Base-by-base conservation (phyloP, 768 basidiomycete genomes). In the Leccinum uliginosum region DNA sequence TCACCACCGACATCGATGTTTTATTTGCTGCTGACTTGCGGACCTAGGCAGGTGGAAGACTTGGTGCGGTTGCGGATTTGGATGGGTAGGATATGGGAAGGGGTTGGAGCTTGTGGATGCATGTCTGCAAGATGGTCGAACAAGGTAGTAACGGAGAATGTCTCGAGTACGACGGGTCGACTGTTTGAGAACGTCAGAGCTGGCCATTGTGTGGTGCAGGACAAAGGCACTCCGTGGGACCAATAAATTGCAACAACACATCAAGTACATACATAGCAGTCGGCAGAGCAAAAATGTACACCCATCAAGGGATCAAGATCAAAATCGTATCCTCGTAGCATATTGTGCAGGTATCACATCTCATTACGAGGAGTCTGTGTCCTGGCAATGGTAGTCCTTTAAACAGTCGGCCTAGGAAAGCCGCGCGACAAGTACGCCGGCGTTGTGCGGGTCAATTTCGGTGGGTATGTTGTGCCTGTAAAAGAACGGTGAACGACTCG, bases 401-500 rank as follows among this genome's bases (percentile, higher is more conserved):
- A n/a, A n/a, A 19, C n/a, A 5, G 38, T 40, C 4, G 38, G n/a
- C 34, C 55, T 60, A 72, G 52, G 46, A 35, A 47, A 71, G 29
- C 26, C 83, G 81, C 2, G 94, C 92, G 52, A 96, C 76, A 12
- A 98, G 77, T 1, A 98, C 91, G 4, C 96, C 95, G 0, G 80
- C 70, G 62, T 98, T 98, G 27, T 81, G 68, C 0, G 89, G 86
- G 73, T 98, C 95, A 7, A 92, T 71, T 54, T 85, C 76, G 0
- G 90, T 87, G 9, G 79, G 75, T 30, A 98, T 78, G 55, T 81
- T 79, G 67, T 93, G 81, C 66, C 93, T 95, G 64, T 15, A 50
- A 48, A 45, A 29, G n/a, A 53, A 40, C 1, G 21, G 32, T 50
- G n/a, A 61, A 26, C 50, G 17, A 24, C 38, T 24, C 10, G n/a